Evolutionary conservation across 2,329 filamentous ascomycete genomes (phyloP), one percentile per base, ranked within the genome.

Genomic region (Neobulgaria alba): DNA sequence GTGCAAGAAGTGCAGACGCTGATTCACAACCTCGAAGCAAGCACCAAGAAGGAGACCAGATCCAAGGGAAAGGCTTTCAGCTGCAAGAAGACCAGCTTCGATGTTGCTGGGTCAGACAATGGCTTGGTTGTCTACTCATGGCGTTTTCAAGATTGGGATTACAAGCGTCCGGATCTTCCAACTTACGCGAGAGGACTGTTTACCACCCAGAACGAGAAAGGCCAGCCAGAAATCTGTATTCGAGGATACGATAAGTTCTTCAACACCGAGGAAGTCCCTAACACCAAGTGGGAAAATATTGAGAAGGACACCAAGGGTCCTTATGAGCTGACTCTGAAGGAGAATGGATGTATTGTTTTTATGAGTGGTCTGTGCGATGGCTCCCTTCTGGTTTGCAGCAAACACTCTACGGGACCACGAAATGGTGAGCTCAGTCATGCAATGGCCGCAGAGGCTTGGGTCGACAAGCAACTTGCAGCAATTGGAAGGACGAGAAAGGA

Each of bases 331-430:
- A 96, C 88, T 43, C 77, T 96, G 38, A 98, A 98, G 66, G 92
- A 98, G 64, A 98, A 98, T 57, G 92, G 92, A n/a, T 98, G 92
- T 63, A 98, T 98, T 63, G 95, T 98, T 53, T 98, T 98, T 67
- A 79, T 98, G 33, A 82, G 88, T 12, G 92, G 89, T 10, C 70
- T 98, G 16, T 85, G 93, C 56, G 89, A 95, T 55, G 89, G 78
- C 26, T 87, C 85, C 1, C 69, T 98, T 8, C 69, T 98, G 5
- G 89, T 98, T n/a, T 96, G 90, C 74, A 96, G 90, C 71, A 98
- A 98, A 60, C 92, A 98, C 62, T 96, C 92, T 0, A 96, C 89
- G 0, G 92, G 92, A 5, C 69, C 77, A 17, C 76, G 90, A n/a
- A 64, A 63, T 16, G 65, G 69, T 4, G 72, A 79, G 20, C 51